Base-by-base conservation (phyloP, 2,329 filamentous ascomycete genomes). In the Ustilaginoidea virens region DNA sequence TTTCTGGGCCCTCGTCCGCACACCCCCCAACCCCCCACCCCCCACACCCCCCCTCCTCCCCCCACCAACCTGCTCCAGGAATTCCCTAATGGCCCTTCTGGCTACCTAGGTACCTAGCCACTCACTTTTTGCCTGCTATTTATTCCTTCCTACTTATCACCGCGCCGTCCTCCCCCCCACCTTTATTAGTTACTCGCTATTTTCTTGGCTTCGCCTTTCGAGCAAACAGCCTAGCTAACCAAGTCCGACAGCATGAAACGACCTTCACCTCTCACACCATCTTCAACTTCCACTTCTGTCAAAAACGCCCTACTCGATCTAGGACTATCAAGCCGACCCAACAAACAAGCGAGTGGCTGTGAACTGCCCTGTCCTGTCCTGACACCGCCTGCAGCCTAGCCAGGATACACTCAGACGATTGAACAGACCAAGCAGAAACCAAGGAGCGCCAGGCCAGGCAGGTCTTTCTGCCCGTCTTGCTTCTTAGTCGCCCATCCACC, bases 331-430 rank as follows among this genome's bases (percentile, higher is more conserved):
- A 12, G 8, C 7, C 25, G 19, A 12, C 15, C 25, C 15, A 26
- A 18, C 12, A 27, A 27, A 17, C 20, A 27, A 16, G 13, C 21
- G 21, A 17, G 16, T 10, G 25, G 7, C 25, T 13, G 25, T 21
- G 20, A 24, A 15, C 22, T 29, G 25, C 30, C 34, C 36, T n/a
- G n/a, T n/a, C n/a, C n/a, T n/a, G n/a, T n/a, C n/a, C n/a, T n/a
- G 36, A 40, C 38, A 44, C 40, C 38, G 40, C 38, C 36, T 36
- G 37, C 32, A 35, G 37, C 35, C 33, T 30, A 24, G 30, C 23
- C 19, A n/a, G n/a, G n/a, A n/a, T n/a, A n/a, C n/a, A n/a, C n/a
- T n/a, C n/a, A n/a, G n/a, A n/a, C n/a, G n/a, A n/a, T n/a, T n/a
- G 13, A 14, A 23, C 29, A 12, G 24, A 13, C 15, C 12, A 19